Evolutionary conservation across 176 grass and related monocot species (phyloP).

Genomic region (Carex littledalei): DNA sequence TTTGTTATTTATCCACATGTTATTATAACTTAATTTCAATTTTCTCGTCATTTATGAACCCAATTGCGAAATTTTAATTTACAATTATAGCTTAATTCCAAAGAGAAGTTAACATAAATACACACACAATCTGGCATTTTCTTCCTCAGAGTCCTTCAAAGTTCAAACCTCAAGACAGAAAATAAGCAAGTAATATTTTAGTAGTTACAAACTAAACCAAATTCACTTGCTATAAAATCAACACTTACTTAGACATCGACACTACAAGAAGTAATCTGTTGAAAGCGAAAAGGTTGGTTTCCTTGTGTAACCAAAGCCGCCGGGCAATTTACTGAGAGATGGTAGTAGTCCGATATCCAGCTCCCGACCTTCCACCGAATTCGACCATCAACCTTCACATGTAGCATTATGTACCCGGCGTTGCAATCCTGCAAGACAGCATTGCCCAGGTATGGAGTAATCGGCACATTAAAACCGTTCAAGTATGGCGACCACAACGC

Average conservation of each 20-base stretch:
- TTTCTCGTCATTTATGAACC: neutral
- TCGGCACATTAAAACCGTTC: conserved; percentile 35
- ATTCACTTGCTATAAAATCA: neutral
- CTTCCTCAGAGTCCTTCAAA: neutral
- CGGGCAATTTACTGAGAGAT: conserved; percentile 51
- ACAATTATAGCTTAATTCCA: no score
- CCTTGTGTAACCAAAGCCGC: conserved; percentile 29
- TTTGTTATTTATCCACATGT: neutral
- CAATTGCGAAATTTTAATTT: neutral
- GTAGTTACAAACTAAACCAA: neutral
- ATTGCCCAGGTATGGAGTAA: conserved; percentile 47
- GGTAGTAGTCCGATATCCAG: conserved; percentile 57
- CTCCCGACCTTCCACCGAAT: conserved; percentile 68
- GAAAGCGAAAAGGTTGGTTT: conserved; percentile 30
- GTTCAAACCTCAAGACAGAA: neutral
- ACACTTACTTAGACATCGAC: conserved; percentile 39
- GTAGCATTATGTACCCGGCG: conserved; percentile 28
- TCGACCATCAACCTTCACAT: conserved; percentile 55
- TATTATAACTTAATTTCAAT: neutral
- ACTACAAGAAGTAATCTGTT: conserved; percentile 44
- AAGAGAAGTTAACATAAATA: neutral
- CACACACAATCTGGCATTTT: neutral
- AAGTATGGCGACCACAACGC: conserved; percentile 70
- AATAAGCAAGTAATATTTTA: neutral
- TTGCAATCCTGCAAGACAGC: conserved; percentile 21